phyloP scores from a whole-genome alignment of 257 asterid genomes.

The Eustoma russellianum region DNA sequence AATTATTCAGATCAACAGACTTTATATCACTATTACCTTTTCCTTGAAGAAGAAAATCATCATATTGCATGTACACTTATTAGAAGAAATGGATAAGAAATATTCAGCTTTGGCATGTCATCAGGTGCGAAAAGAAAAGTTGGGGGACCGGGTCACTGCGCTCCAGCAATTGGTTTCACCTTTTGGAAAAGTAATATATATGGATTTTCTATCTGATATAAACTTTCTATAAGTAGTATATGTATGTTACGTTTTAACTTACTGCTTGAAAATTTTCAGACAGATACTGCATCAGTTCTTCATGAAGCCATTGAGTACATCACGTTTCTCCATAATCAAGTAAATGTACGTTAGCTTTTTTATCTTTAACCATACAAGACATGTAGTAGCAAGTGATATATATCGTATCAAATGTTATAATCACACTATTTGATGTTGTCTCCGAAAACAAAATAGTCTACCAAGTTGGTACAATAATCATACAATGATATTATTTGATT shows the following conservation, averaged over 20 bases:
- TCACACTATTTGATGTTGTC: no score
- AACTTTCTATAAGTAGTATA: conserved; percentile 1
- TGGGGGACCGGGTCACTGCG: conserved; percentile 94
- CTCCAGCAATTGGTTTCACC: conserved; percentile 95
- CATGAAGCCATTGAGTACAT: conserved; percentile 24
- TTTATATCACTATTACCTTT: no score
- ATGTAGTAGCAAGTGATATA: no score
- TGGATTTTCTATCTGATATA: conserved; percentile 5
- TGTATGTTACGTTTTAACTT: no score
- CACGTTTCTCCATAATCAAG: conserved; percentile 24
- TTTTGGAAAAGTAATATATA: conserved; percentile 70
- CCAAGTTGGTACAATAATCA: neutral
- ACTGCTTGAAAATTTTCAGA: conserved; percentile 4
- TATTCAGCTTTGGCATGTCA: conserved; percentile 19
- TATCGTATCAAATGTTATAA: no score
- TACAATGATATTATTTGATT: neutral
- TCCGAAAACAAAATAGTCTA: no score
- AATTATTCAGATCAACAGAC: no score
- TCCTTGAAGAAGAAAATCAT: no score
- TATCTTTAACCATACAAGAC: no score
- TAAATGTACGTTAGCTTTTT: conserved; percentile 8
- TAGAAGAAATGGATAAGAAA: conserved; percentile 20
- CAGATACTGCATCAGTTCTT: conserved; percentile 29
- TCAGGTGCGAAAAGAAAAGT: conserved; percentile 89
- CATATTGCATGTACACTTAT: no score